Percentiles rank a stretch among this genome's conserved stretches.
Evolutionary conservation across 768 basidiomycete genomes (phyloP).

Genomic region (Atractiella rhizophila): DNA sequence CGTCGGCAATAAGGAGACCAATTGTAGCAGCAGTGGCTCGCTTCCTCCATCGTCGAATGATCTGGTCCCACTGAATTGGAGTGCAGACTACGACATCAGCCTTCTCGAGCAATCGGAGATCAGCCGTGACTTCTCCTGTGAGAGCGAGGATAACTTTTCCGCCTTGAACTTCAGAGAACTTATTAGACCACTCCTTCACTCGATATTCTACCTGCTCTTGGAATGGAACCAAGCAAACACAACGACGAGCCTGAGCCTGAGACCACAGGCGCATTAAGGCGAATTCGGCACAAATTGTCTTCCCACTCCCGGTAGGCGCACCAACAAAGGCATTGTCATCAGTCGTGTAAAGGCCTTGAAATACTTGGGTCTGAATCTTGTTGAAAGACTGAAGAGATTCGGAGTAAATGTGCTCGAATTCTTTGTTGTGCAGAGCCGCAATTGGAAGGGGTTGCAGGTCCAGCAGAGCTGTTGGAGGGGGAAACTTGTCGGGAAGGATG

Average conservation of each 20-base stretch:
- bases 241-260: slow-evolving; percentile 49
- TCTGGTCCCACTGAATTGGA: slow-evolving; percentile 83
- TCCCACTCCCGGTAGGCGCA: slow-evolving; percentile 86
- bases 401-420: slow-evolving; percentile 67
- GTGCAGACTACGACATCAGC: slow-evolving; percentile 87
- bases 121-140: slow-evolving; percentile 81
- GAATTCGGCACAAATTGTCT: slow-evolving; percentile 93
- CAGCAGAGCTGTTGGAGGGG: slow-evolving; percentile 67
- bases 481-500: slow-evolving; percentile 91
- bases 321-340: slow-evolving; percentile 94
- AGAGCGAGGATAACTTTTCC: slow-evolving; percentile 82
- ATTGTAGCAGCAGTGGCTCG: slow-evolving; percentile 88
- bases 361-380: slow-evolving; percentile 97
- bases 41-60: slow-evolving; percentile 86
- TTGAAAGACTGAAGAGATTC: slow-evolving; percentile 65
- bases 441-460: slow-evolving; percentile 76
- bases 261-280: slow-evolving; percentile 88
- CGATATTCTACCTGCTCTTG: slow-evolving; percentile 91
- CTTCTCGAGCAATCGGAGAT: slow-evolving; percentile 65
- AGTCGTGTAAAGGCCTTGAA: slow-evolving; percentile 86
- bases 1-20: slow-evolving; percentile 77
- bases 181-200: slow-evolving; percentile 63
- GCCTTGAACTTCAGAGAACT: slow-evolving; percentile 57
- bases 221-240: slow-evolving; percentile 86
- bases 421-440: slow-evolving; percentile 73